These are phyloP conservation scores for Aureobasidium sp. DNA, from an alignment of 2,329 filamentous ascomycete genomes.

Conservation along the genomic window DNA sequence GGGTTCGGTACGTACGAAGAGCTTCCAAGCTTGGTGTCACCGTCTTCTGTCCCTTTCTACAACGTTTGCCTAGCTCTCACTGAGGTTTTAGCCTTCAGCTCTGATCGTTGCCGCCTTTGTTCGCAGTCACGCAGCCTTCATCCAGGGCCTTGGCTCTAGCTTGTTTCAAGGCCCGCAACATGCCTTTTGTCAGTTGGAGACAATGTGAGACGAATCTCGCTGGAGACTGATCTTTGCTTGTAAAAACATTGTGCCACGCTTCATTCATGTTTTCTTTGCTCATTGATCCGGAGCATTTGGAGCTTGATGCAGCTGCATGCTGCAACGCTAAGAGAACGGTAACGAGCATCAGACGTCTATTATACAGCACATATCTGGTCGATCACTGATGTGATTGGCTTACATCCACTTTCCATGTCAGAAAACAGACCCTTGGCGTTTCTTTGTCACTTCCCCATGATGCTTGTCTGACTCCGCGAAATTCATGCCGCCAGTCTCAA, in stretches of 20 bases:
- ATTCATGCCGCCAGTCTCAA: not conserved
- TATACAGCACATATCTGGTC: not conserved
- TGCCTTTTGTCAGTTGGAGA: not conserved
- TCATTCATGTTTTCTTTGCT: not conserved
- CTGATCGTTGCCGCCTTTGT: not conserved
- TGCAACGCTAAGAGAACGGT: not conserved
- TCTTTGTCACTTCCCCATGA: not conserved
- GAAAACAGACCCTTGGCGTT: not conserved
- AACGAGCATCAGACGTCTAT: not conserved
- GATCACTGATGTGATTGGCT: not conserved
- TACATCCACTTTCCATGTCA: accelerated
- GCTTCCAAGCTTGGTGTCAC: not conserved
- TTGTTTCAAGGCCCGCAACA: not conserved
- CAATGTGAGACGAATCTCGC: not conserved
- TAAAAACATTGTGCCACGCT: not conserved
- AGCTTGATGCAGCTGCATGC: not conserved
- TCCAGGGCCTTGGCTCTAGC: not conserved
- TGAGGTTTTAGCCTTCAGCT: not conserved
- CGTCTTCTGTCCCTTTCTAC: constrained; percentile 1
- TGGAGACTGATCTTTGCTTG: not conserved
- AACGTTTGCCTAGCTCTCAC: not conserved
- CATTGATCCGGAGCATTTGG: not conserved
- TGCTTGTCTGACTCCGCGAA: not conserved
- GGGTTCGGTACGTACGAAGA: constrained; percentile 5
- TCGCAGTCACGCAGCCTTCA: not conserved